Conservation (phyloP, 2,329 filamentous ascomycete genomes). For the Neonectria hederae region DNA sequence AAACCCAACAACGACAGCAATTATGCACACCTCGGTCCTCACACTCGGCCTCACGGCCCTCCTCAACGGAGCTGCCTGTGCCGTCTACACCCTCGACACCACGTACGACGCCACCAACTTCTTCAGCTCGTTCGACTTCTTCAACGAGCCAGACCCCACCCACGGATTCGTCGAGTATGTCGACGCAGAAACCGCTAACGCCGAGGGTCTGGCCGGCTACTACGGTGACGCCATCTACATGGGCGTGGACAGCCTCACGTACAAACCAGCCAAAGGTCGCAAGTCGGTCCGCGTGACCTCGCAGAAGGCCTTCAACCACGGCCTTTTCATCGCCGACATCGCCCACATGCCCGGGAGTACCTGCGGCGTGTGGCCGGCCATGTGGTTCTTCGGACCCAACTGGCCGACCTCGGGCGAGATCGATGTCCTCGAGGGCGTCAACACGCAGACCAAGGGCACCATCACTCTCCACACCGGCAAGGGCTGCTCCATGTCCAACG, state of each 20-base stretch:
- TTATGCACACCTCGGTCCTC: conserved; percentile 38
- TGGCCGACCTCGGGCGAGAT: conserved; percentile 81
- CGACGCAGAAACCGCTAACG: conserved; percentile 64
- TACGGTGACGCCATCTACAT: conserved; percentile 69
- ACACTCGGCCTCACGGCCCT: conserved; percentile 45
- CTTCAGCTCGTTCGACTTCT: conserved; percentile 66
- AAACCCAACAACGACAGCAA: conserved; percentile 30
- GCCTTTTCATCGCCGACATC: conserved; percentile 78
- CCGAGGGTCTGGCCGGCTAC: conserved; percentile 66
- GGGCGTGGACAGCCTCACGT: conserved; percentile 72
- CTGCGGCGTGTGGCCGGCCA: conserved; percentile 82
- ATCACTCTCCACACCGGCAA: conserved; percentile 74
- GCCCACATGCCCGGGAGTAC: conserved; percentile 77
- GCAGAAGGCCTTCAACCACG: conserved; percentile 71
- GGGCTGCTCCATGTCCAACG: conserved; percentile 66
- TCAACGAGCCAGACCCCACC: conserved; percentile 71
- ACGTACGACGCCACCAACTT: conserved; percentile 64
- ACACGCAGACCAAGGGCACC: conserved; percentile 65
- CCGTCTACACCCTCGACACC: conserved; percentile 57
- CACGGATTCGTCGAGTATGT: conserved; percentile 79
- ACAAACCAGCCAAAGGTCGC: conserved; percentile 67
- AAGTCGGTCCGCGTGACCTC: conserved; percentile 75
- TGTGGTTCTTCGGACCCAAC: conserved; percentile 72
- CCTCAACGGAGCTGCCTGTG: conserved; percentile 38
- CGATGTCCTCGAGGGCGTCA: conserved; percentile 83